Percentiles rank a stretch among this genome's conserved stretches.
These are phyloP conservation scores for Rhynchospora pubera DNA, from an alignment of 176 grass and related monocot genomes.

Conservation along the genomic window DNA sequence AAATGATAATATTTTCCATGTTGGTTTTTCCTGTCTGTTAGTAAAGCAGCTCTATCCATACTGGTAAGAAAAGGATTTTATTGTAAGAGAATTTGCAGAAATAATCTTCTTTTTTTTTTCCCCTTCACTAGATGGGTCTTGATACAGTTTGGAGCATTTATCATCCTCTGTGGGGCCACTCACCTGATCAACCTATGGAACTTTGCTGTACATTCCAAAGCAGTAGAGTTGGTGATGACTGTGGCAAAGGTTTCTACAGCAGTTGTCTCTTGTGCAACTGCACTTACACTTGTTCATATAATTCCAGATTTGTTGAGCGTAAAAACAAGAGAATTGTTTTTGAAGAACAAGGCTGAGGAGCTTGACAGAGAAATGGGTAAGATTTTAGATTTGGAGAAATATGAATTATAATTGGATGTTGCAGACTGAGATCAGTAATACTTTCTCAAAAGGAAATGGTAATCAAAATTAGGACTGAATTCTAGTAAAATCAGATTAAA, in stretches of 20 bases:
- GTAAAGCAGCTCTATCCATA: neutral
- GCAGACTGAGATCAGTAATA: neutral
- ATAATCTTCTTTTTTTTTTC: slow-evolving; percentile 19
- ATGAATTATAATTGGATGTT: neutral
- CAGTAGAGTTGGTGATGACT: slow-evolving; percentile 53
- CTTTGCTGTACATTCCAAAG: slow-evolving; percentile 46
- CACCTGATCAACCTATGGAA: slow-evolving; percentile 84
- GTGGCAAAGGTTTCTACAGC: slow-evolving; percentile 56
- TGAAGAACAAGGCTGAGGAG: slow-evolving; percentile 65
- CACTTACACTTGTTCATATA: slow-evolving; percentile 77
- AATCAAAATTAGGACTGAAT: neutral
- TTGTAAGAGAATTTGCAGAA: neutral
- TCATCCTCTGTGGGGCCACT: slow-evolving; percentile 78
- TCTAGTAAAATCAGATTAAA: neutral
- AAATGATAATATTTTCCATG: neutral
- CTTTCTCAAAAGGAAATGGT: neutral
- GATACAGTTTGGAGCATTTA: slow-evolving; percentile 87
- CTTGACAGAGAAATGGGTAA: slow-evolving; percentile 77
- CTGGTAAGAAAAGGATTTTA: neutral
- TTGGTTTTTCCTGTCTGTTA: neutral
- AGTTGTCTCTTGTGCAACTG: slow-evolving; percentile 76
- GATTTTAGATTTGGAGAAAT: neutral
- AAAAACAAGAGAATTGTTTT: slow-evolving; percentile 62
- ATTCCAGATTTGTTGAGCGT: slow-evolving; percentile 78
- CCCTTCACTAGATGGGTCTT: slow-evolving; percentile 55